These are phyloP conservation scores for Malassezia caprae DNA, from an alignment of 1,284 basidiomycete species.

Conservation along the genomic window DNA sequence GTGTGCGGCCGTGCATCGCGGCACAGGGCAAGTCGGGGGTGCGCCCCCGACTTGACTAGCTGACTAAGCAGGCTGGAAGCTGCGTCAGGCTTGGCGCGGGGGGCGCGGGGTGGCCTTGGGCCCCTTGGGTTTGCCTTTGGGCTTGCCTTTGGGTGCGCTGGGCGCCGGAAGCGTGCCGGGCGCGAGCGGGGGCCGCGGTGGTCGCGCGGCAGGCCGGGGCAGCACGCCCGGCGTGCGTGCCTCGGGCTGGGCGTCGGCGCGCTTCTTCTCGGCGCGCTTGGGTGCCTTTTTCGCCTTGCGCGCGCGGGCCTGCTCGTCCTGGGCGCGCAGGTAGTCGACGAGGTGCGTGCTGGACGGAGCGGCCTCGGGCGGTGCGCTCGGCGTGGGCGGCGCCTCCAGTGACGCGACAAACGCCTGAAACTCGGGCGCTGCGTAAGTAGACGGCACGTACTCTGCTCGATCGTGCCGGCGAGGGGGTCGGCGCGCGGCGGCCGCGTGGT, in stretches of 20 bases:
- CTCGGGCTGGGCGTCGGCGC: not conserved
- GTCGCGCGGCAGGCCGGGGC: not conserved
- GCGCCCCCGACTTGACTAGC: too few species aligned
- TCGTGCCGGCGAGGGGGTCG: not conserved
- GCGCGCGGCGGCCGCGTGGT: not conserved
- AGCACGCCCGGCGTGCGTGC: not conserved
- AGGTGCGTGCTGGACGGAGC: constrained; percentile 1
- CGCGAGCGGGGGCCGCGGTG: not conserved
- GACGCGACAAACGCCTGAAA: constrained; percentile 8
- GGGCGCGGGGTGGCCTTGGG: not conserved
- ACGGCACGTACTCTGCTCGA: constrained; percentile 7
- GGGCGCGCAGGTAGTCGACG: not conserved
- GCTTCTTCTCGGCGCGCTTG: not conserved
- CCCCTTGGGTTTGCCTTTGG: not conserved
- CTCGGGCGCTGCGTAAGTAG: constrained; percentile 3
- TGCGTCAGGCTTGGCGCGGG: not conserved
- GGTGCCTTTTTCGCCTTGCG: not conserved
- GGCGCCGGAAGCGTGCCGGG: not conserved
- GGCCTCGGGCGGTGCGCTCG: not conserved
- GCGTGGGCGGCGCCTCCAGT: not conserved
- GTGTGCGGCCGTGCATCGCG: not conserved
- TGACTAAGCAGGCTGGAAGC: constrained; percentile 9
- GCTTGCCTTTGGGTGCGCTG: not conserved
- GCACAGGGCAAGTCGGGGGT: not conserved
- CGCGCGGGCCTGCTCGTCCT: not conserved